Base-by-base conservation (phyloP, 2,329 filamentous ascomycete genomes). In the Lasiodiplodia hormozganensis region DNA sequence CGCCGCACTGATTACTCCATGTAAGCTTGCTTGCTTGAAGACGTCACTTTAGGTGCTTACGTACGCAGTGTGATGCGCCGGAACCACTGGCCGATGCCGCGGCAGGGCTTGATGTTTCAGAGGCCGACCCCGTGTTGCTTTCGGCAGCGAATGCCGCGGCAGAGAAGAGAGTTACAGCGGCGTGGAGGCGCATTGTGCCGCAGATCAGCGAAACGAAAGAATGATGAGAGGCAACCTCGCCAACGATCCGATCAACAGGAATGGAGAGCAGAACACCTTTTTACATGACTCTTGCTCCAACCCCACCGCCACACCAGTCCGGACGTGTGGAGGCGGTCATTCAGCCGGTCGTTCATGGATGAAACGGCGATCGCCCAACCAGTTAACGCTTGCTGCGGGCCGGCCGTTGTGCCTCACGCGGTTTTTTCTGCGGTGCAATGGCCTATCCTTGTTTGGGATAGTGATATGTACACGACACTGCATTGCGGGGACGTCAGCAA, bases 1-100 rank as follows among this genome's bases (percentile, higher is more conserved):
- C 68, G 65, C 69, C 51, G 64, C 73, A 74, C 74, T 75, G 31
- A 36, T 43, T 31, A 4, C 34, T 18, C 65, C 10, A 23, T 2
- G 65, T 67, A 34, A 60, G 65, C 58, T 52, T 4, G 60, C 25
- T 28, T 40, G 40, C 36, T 2, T 11, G 18, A 18, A 49, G 25
- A 56, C 56, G 40, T 40, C n/a, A 51, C n/a, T 21, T 34, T 10
- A 23, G 28, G 47, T 52, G 60, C n/a, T 52, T 52, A 52, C 60
- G 60, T 38, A 64, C 60, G 31, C 60, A 64, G n/a, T 52, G 47
- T n/a, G 25, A 52, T n/a, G 60, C 43, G 10, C 43, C 60, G 60
- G 60, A 52, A 62, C 11, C 18, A 14, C 43, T 49, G 28, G 47
- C 47, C 43, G 47, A 64, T 47, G 54, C 54, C 36, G 54, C 54